Base-by-base conservation (phyloP, 2,329 filamentous ascomycete species). In the Exophiala oligosperma region DNA sequence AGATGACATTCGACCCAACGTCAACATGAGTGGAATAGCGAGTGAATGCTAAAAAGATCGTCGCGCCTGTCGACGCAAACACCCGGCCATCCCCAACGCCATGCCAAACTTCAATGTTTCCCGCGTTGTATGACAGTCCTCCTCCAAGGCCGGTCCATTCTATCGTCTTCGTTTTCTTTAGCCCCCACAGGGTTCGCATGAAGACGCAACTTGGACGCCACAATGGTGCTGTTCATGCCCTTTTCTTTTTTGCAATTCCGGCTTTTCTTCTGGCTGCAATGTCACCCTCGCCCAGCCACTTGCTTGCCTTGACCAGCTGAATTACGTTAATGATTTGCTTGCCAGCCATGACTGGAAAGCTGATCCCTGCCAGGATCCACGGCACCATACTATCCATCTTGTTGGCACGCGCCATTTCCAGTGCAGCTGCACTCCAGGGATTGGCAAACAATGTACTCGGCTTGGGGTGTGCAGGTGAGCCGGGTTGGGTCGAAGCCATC, bases 271-370 rank as follows among this genome's bases (percentile, higher is more conserved):
- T 83, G 61, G 82, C 79, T 68, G 84, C 81, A 37, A 89, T 74
- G 69, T 99, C 94, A n/a, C 92, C 92, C 76, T 97, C 92, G 0
- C 91, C 94, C 40, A 99, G 81, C 87, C 91, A 95, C 70, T 86
- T 86, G 75, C 91, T 92, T 5, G 94, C 94, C 76, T 97, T 96
- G 70, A 96, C 84, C 67, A 99, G 83, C 79, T 99, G 94, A 49
- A 97, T 83, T 51, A 97, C 82, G 70, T 99, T 99, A 81, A 97
- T 91, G 69, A 89, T 82, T 73, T 99, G 94, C 83, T 99, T 99
- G 67, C 87, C 81, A 24, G 85, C 79, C 92, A 97, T 97, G 72
- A 97, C 80, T 11, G 92, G 92, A 66, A 89, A 86, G 69, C 90
- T 92, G 67, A 95, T 76, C 26, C 85, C 84, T 46, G 90, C 89